Base-by-base conservation (phyloP, 768 basidiomycete genomes). In the Boletus tomentosulus region DNA sequence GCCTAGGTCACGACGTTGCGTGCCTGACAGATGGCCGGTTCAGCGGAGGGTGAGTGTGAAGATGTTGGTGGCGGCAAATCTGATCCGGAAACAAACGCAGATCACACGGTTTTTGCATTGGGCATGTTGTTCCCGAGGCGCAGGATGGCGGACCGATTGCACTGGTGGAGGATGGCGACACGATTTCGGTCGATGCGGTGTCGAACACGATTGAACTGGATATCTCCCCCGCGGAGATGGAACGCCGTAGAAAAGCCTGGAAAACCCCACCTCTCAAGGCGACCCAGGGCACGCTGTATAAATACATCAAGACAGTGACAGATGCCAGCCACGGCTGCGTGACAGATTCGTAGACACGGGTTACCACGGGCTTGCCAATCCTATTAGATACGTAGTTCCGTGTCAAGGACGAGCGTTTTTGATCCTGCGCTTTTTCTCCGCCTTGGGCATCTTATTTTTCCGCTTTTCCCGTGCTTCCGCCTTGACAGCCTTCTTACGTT, bases 21-120 rank as follows among this genome's bases (percentile, higher is more conserved):
- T 98, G 92, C 71, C 72, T 99, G 60, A 99, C 97, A 16, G 96
- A 99, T 73, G 97, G 97, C 48, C 85, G 97, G 60, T 99, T 99
- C 78, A 92, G 90, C 68, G 95, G 95, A 76, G 95, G 95, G 93
- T 97, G 64, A 73, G 86, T 78, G 39, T 53, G 60, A 58, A 50
- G 38, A 34, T 54, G 48, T 50, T 28, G 34, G 50, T 52, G 54
- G 54, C 46, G 43, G 51, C 16, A 24, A 56, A 45, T 41, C 50
- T 58, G 48, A 62, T 60, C 66, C 47, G 57, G 27, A 49, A 22
- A 22, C 38, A 19, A 33, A 43, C 53, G 54, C 62, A 95, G 93
- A 60, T 96, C 94, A 43, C 94, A 96, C 74, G 94, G 94, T 16
- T 98, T 98, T 77, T 89, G 89, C 63, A 90, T 98, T 51, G 96